A percentile compares a stretch with the other conserved stretches of the same genome.
Evolutionary conservation across 1,139 yeast genomes (phyloP).

Genomic region (Scheffersomyces quercinus): DNA sequence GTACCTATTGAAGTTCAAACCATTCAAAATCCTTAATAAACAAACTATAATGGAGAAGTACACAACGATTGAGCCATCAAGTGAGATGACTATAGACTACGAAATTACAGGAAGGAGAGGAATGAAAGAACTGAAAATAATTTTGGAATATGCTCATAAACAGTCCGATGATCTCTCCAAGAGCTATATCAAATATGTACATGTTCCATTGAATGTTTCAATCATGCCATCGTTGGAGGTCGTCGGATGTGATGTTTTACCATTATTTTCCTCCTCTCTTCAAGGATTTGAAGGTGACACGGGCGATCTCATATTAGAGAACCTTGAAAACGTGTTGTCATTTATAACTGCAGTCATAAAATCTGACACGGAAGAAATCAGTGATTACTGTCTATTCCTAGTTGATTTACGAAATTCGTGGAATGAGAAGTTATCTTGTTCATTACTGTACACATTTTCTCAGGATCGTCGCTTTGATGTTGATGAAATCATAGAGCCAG

Average conservation of each 20-base stretch:
- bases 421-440: conserved; percentile 42
- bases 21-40: conserved; percentile 50
- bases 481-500: conserved; percentile 40
- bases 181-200: conserved; percentile 54
- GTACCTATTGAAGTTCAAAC: conserved; percentile 57
- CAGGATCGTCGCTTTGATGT: conserved; percentile 17
- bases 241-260: conserved; percentile 71
- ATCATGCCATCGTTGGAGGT: conserved; percentile 73
- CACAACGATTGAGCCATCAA: conserved; percentile 34
- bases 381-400: conserved; percentile 61
- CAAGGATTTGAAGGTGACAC: conserved; percentile 20
- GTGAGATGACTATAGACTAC: conserved; percentile 47
- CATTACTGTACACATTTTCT: conserved; percentile 18
- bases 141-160: conserved; percentile 66
- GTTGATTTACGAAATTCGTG: conserved; percentile 74
- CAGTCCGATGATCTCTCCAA: conserved; percentile 18
- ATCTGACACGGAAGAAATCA: conserved; percentile 22
- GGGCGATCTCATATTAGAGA: conserved; percentile 17
- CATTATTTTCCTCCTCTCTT: conserved; percentile 37
- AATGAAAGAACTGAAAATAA: conserved; percentile 63
- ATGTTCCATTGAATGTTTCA: conserved; percentile 66
- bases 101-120: conserved; percentile 74
- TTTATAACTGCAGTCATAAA: conserved; percentile 19
- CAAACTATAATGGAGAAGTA: conserved; percentile 33
- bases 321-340: conserved; percentile 19